These are phyloP conservation scores for Fusarium piperis DNA, from an alignment of 2,329 filamentous ascomycete genomes.

Conservation along the genomic window DNA sequence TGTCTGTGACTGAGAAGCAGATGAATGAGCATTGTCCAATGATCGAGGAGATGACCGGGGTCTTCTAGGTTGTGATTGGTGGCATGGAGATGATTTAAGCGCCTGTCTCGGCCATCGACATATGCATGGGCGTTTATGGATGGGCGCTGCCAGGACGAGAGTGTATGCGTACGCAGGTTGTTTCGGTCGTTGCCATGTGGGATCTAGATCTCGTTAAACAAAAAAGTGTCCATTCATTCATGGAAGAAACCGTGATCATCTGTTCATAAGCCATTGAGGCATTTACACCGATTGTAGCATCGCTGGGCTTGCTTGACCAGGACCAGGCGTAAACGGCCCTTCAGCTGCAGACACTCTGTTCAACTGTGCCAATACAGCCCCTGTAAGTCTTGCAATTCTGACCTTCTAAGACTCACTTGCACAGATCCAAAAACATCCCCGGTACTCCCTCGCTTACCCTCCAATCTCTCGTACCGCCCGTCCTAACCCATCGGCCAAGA, in stretches of 20 bases:
- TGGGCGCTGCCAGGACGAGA: conserved; percentile 14
- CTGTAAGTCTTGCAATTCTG: too few relatives aligned
- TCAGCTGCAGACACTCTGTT: background rate
- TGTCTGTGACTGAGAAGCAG: conserved; percentile 24
- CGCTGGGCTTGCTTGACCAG: background rate
- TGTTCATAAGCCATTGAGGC: background rate
- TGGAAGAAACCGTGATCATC: background rate
- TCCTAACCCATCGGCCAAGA: conserved; percentile 8
- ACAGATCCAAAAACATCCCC: background rate
- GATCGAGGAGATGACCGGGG: conserved; percentile 6
- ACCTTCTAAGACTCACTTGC: too few relatives aligned
- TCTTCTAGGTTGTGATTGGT: conserved; percentile 27
- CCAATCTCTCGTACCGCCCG: conserved; percentile 6
- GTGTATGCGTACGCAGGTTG: background rate
- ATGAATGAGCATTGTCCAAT: conserved; percentile 28
- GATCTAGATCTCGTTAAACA: background rate
- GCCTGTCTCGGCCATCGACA: conserved; percentile 32
- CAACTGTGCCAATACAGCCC: background rate
- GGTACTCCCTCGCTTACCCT: background rate
- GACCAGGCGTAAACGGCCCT: background rate
- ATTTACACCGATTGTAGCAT: background rate
- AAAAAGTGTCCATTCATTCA: background rate
- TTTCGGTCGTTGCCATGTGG: conserved; percentile 21
- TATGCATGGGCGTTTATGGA: conserved; percentile 31
- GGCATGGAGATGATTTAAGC: conserved; percentile 23